phyloP scores from a whole-genome alignment of 2,329 filamentous ascomycete genomes.

The Fusarium incarnatum region DNA sequence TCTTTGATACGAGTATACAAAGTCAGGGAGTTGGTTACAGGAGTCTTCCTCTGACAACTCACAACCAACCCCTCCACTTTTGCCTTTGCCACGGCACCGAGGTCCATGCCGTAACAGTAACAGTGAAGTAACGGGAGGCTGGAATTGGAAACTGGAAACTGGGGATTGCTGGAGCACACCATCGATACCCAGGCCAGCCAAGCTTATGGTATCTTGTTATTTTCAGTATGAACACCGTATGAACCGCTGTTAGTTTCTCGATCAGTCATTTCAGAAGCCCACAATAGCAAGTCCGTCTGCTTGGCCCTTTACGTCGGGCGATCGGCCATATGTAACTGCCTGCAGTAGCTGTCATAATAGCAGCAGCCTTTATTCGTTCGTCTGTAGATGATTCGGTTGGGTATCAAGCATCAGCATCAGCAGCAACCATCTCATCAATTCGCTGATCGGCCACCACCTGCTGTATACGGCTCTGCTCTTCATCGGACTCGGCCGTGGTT shows the following conservation, averaged over 20 bases:
- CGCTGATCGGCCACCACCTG: conserved; percentile 26
- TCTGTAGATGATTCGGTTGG: not conserved
- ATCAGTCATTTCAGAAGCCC: not conserved
- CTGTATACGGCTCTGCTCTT: conserved; percentile 20
- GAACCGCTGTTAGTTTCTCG: not conserved
- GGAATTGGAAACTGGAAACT: conserved; percentile 13
- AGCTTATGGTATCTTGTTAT: conserved; percentile 2
- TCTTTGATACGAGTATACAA: not conserved
- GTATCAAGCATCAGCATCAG: conserved; percentile 8
- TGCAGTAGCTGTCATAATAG: not conserved
- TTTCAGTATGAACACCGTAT: not conserved
- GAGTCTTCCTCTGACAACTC: not conserved
- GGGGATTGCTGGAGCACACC: conserved; percentile 34
- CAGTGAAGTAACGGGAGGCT: not conserved
- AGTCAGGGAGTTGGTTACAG: not conserved
- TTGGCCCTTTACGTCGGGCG: conserved; percentile 14
- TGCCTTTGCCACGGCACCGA: conserved; percentile 22
- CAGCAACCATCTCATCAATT: conserved; percentile 24
- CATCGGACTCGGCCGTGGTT: not conserved
- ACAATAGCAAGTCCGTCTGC: not conserved
- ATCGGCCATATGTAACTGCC: conserved; percentile 15
- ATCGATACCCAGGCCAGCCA: conserved; percentile 28
- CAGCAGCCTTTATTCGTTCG: not conserved
- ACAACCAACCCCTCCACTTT: conserved; percentile 32
- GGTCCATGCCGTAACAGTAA: conserved; percentile 18